These are phyloP conservation scores for Fraxinus baroniana DNA, from an alignment of 305 asterid genomes.

Conservation along the genomic window DNA sequence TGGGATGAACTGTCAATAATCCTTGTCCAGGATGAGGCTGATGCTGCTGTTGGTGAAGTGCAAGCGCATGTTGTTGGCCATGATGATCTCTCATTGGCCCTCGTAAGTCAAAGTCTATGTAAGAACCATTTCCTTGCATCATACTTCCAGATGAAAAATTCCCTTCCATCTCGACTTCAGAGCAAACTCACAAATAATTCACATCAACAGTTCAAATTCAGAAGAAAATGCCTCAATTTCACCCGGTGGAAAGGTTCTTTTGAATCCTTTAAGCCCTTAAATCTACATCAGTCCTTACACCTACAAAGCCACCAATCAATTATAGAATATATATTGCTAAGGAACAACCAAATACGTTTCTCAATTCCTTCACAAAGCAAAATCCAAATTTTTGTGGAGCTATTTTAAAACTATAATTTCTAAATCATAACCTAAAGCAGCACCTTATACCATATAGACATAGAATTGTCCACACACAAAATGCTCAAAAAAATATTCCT, in stretches of 20 bases:
- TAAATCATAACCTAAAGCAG: conserved; percentile 19
- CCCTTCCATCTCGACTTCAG: conserved; percentile 44
- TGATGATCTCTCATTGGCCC: conserved; percentile 48
- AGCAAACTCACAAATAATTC: conserved; percentile 32
- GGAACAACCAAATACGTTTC: background rate
- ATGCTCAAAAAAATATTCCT: background rate
- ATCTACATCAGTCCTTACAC: background rate
- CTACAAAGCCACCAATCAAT: background rate
- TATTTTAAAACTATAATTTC: conserved; percentile 9
- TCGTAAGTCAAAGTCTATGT: conserved; percentile 56
- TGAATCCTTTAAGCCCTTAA: conserved; percentile 26
- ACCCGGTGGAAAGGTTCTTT: background rate
- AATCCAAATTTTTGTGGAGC: conserved; percentile 11
- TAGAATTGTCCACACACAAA: background rate
- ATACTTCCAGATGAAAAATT: conserved; percentile 45
- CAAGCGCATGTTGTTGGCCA: conserved; percentile 38
- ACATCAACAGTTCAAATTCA: conserved; percentile 21
- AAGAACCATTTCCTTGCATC: conserved; percentile 49
- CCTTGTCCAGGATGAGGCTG: conserved; percentile 40
- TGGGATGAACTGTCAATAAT: conserved; percentile 35
- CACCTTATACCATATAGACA: background rate
- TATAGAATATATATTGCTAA: background rate
- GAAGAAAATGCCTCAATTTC: conserved; percentile 23
- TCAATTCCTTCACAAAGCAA: conserved; percentile 5
- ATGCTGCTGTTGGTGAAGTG: conserved; percentile 37